A percentile compares a stretch with the other conserved stretches of the same genome.
phyloP scores from a whole-genome alignment of 345 rosid genomes.

The Cardiospermum halicacabum region DNA sequence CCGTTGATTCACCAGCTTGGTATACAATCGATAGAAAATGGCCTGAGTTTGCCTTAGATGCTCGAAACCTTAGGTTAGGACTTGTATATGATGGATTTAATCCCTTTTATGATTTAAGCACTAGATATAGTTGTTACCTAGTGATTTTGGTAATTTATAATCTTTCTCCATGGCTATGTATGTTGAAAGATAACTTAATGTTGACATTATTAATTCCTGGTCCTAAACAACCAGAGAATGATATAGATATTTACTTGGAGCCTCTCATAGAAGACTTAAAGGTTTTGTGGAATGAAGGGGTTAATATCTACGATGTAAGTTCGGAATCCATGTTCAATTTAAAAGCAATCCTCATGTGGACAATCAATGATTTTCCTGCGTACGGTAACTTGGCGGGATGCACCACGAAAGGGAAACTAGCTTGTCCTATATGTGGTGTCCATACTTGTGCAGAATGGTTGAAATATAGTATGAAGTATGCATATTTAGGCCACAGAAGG shows the following conservation, averaged over 20 bases:
- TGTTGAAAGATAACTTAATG: not conserved
- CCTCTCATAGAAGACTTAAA: not conserved
- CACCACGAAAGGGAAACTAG: too few species aligned
- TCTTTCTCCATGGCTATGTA: not conserved
- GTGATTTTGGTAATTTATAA: not conserved
- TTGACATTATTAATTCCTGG: not conserved
- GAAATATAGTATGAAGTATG: too few species aligned
- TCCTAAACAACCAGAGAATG: not conserved
- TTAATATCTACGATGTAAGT: too few species aligned
- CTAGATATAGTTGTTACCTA: not conserved
- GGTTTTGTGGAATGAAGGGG: not conserved
- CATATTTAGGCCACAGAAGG: too few species aligned
- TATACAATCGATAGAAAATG: not conserved
- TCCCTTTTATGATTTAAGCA: not conserved
- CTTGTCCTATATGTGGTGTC: too few species aligned
- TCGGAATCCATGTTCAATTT: too few species aligned
- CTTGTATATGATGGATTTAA: not conserved
- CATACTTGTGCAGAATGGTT: too few species aligned
- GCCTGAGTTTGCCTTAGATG: not conserved
- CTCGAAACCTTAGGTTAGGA: not conserved
- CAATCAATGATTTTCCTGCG: too few species aligned
- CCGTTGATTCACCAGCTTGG: not conserved
- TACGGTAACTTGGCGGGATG: too few species aligned
- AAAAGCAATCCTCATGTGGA: too few species aligned
- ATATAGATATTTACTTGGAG: not conserved